Evolutionary conservation across 257 asterid genomes (phyloP).

Genomic region (Parsonsia alboflavescens): DNA sequence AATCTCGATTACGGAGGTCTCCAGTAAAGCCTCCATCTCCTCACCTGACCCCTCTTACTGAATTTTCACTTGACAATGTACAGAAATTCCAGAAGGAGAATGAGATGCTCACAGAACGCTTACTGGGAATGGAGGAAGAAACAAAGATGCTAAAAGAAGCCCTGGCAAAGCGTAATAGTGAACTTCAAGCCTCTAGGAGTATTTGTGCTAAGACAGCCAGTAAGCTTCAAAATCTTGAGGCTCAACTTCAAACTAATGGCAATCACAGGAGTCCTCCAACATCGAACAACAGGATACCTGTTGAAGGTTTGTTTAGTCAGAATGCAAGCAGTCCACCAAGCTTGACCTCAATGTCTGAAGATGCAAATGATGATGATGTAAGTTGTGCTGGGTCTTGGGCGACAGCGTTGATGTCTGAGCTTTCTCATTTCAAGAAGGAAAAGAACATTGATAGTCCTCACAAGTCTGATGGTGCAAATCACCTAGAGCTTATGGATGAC

Average conservation of each 20-base stretch:
- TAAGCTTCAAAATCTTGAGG: conserved; percentile 77
- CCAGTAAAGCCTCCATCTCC: conserved; percentile 71
- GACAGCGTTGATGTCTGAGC: conserved; percentile 48
- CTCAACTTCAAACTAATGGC: conserved; percentile 51
- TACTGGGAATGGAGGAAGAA: conserved; percentile 88
- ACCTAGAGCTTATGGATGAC: conserved; percentile 89
- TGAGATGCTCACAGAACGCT: conserved; percentile 71
- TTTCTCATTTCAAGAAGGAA: conserved; percentile 63
- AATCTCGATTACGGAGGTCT: conserved; percentile 67
- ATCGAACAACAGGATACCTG: conserved; percentile 28
- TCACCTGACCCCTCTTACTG: conserved; percentile 49
- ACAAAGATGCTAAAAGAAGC: conserved; percentile 94
- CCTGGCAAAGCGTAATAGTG: conserved; percentile 81
- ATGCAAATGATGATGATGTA: conserved; percentile 64
- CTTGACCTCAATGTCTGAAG: conserved; percentile 69
- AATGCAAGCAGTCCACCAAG: conserved; percentile 54
- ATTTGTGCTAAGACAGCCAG: conserved; percentile 66
- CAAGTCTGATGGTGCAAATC: conserved; percentile 56
- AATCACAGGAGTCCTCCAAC: conserved; percentile 44
- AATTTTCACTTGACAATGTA: conserved; percentile 53
- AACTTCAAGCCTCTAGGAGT: conserved; percentile 74
- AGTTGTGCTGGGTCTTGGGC: conserved; percentile 83
- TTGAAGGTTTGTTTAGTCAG: conserved; percentile 35
- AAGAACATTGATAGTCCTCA: conserved; percentile 51
- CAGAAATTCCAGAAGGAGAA: conserved; percentile 65